Evolutionary conservation across 306 rosid species (phyloP).

Genomic region (Ziziphus jujuba): DNA sequence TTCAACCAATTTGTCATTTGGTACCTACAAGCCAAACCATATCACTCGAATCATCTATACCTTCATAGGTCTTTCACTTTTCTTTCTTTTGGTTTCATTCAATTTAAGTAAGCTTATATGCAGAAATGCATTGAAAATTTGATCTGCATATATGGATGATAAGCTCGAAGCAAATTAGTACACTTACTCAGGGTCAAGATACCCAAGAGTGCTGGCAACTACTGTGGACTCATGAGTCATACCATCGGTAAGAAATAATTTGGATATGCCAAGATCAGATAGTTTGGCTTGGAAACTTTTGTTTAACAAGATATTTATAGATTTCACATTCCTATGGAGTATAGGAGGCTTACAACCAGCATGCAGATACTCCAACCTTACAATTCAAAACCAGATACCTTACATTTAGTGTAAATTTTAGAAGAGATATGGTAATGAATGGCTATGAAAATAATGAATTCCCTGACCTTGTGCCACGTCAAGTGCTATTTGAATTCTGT

Average conservation of each 20-base stretch:
- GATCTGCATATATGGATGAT: too few species aligned
- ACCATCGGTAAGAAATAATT: not conserved
- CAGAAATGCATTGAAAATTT: not conserved
- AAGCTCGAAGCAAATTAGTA: too few species aligned
- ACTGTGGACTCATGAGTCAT: not conserved
- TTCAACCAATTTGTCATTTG: not conserved
- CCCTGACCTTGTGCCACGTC: constrained; percentile 50
- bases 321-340: constrained; percentile 21
- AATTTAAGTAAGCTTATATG: not conserved
- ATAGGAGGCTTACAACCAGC: constrained; percentile 36
- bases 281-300: constrained; percentile 11
- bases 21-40: not conserved
- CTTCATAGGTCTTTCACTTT: not conserved
- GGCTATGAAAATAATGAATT: too few species aligned
- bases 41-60: not conserved
- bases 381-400: not conserved
- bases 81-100: not conserved
- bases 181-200: constrained; percentile 25
- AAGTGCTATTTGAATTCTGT: constrained; percentile 44
- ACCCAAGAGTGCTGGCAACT: constrained; percentile 15
- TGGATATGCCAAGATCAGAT: constrained; percentile 24
- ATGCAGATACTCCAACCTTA: constrained; percentile 52
- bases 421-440: not conserved
- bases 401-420: too few species aligned
- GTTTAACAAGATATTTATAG: constrained; percentile 11